phyloP scores from a whole-genome alignment of 352 stramenopile genomes.

The Phytophthora ohioensis region DNA sequence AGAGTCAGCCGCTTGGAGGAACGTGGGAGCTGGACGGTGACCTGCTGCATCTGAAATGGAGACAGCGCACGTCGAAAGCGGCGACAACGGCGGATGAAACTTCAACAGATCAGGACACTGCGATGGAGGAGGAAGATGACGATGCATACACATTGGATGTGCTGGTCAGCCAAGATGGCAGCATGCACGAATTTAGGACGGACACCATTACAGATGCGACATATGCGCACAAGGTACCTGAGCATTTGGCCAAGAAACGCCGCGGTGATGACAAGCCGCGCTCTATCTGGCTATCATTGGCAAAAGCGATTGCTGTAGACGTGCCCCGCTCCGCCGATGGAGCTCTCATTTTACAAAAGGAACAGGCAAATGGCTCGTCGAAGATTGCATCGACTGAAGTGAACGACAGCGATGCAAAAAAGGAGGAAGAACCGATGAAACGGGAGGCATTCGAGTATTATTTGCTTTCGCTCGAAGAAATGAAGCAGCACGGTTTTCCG shows the following conservation, averaged over 20 bases:
- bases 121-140: slow-evolving; percentile 48
- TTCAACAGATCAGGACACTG: slow-evolving; percentile 21
- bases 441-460: slow-evolving; percentile 55
- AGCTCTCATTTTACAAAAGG: slow-evolving; percentile 38
- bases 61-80: slow-evolving; percentile 34
- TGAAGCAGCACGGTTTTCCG: slow-evolving; percentile 77
- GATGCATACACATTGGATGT: slow-evolving; percentile 80
- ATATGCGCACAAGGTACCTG: slow-evolving; percentile 68
- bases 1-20: slow-evolving; percentile 71
- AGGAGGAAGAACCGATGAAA: slow-evolving; percentile 20
- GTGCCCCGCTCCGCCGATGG: slow-evolving; percentile 62
- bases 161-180: slow-evolving; percentile 72
- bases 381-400: slow-evolving; percentile 18
- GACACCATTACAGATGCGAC: slow-evolving; percentile 68
- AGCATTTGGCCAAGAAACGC: slow-evolving; percentile 67
- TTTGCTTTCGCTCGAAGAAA: slow-evolving; percentile 67
- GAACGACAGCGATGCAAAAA: slow-evolving; percentile 10
- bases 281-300: slow-evolving; percentile 68
- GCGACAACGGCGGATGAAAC: slow-evolving; percentile 18
- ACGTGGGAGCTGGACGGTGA: slow-evolving; percentile 85
- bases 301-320: slow-evolving; percentile 66
- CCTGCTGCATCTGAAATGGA: slow-evolving; percentile 86
- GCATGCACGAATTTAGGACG: slow-evolving; percentile 83
- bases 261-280: slow-evolving; percentile 50
- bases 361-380: slow-evolving; percentile 10